Percentiles rank a stretch among this genome's conserved stretches.
phyloP scores from a whole-genome alignment of 805 yeast genomes.

The Komagataella populi region DNA sequence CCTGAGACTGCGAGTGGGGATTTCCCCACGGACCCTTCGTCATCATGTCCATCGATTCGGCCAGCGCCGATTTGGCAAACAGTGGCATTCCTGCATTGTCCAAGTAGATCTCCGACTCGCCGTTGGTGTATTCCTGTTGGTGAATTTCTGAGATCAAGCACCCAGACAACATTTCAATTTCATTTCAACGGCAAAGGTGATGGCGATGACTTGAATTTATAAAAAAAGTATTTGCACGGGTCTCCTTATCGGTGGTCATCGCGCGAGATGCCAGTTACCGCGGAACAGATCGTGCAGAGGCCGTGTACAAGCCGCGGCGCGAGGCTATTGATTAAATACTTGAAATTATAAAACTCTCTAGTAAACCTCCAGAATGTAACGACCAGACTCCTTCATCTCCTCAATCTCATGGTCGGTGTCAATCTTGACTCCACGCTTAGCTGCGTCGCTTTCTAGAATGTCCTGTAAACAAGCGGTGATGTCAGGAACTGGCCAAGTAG shows the following conservation, averaged over 20 bases:
- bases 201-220: not conserved
- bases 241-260: not conserved
- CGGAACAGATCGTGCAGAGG: not conserved
- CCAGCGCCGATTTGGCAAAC: slow-evolving; percentile 16
- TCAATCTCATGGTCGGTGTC: slow-evolving; percentile 77
- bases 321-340: not conserved
- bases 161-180: not conserved
- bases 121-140: not conserved
- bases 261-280: not conserved
- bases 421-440: slow-evolving; percentile 45
- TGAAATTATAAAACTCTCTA: slow-evolving; percentile 16
- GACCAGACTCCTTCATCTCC: slow-evolving; percentile 83
- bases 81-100: slow-evolving; percentile 32
- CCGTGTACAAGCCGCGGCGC: not conserved
- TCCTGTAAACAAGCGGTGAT: slow-evolving; percentile 83
- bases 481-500: slow-evolving; percentile 99
- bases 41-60: slow-evolving; percentile 11
- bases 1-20: slow-evolving; percentile 26
- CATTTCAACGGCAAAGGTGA: not conserved
- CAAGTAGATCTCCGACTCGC: slow-evolving; percentile 23
- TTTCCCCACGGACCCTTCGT: slow-evolving; percentile 17
- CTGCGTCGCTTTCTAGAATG: slow-evolving; percentile 61
- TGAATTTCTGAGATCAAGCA: not conserved
- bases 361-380: slow-evolving; percentile 89
- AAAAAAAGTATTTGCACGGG: not conserved